Evolutionary conservation across 768 basidiomycete species (phyloP), one percentile per base, ranked within the genome.

Genomic region (Mycena indigotica): DNA sequence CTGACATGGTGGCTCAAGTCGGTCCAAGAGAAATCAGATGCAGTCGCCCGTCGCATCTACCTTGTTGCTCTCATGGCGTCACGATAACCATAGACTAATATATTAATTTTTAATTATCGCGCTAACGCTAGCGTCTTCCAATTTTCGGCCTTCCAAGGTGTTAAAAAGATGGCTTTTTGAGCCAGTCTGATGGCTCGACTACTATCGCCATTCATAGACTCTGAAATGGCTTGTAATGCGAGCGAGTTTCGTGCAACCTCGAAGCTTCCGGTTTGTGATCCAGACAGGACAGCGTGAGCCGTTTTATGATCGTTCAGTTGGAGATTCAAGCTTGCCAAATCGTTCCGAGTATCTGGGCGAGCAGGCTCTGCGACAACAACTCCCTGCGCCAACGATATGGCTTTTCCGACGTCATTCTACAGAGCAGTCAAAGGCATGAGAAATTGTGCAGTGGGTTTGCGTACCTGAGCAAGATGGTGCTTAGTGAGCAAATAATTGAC

Each of bases 401-500:
- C 87, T 62, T 78, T 76, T 50, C 66, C 66, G 16, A 70, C 57
- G 52, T 86, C 79, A 16, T 75, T 75, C 88, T 89, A 25, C 15
- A 17, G 29, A 3, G 17, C 23, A 50, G 28, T 52, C 24, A 3
- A 24, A 21, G 21, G 49, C 53, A 53, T 21, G 35, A 48, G 26
- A 21, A n/a, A 5, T 19, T n/a, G 8, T 6, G 48, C 23, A 25
- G 2, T n/a, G 40, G 13, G 72, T 75, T n/a, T n/a, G n/a, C n/a
- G 56, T 65, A 91, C 92, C 81, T 86, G 84, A n/a, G 79, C 78
- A 21, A 95, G 81, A 66, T 87, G 78, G 65, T 94, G 85, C 62
- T 88, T 83, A 8, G 84, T 76, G 10, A 93, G 75, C 53, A 97
- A 77, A 68, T 88, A 84, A 41, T 86, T 80, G 29, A 91, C 86